Conservation (phyloP, 2,329 filamentous ascomycete species). For the Claviceps lovelessii region DNA sequence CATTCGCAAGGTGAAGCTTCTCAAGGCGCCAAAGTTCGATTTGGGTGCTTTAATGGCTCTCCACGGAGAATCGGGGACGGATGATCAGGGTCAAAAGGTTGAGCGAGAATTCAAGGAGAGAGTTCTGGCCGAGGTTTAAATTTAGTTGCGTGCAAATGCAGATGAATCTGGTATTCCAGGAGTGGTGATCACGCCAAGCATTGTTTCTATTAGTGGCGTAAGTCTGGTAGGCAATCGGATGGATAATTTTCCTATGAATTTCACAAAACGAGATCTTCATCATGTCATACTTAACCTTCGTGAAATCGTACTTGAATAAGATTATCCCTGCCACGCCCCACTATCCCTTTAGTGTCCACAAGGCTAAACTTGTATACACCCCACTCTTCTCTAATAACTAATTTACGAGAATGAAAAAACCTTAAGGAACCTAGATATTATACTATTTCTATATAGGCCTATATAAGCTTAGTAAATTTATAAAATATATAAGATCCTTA, state of each 20-base stretch:
- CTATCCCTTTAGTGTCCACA: too few species aligned
- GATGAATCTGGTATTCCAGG: constrained; percentile 13
- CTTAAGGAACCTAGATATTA: fast-evolving
- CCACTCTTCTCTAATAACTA: too few species aligned
- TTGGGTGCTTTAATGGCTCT: constrained; percentile 90
- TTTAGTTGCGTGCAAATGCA: constrained; percentile 15
- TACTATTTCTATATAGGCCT: fast-evolving
- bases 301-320: too few species aligned
- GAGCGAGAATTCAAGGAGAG: constrained; percentile 99
- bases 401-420: too few species aligned
- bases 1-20: constrained; percentile 99
- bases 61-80: constrained; percentile 91
- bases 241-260: constrained; percentile 17
- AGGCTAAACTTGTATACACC: too few species aligned
- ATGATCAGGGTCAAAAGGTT: constrained; percentile 96
- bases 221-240: constrained; percentile 28
- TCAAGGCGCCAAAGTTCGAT: constrained; percentile 98
- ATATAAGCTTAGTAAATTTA: too few species aligned
- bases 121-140: constrained; percentile 86
- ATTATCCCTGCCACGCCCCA: too few species aligned
- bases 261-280: too few species aligned
- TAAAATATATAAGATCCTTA: too few species aligned
- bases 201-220: constrained; percentile 31
- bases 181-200: constrained; percentile 23
- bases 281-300: too few species aligned